A percentile compares a stretch with the other conserved stretches of the same genome.
phyloP scores from a whole-genome alignment of 1,139 yeast species.

The Geotrichum candidum region DNA sequence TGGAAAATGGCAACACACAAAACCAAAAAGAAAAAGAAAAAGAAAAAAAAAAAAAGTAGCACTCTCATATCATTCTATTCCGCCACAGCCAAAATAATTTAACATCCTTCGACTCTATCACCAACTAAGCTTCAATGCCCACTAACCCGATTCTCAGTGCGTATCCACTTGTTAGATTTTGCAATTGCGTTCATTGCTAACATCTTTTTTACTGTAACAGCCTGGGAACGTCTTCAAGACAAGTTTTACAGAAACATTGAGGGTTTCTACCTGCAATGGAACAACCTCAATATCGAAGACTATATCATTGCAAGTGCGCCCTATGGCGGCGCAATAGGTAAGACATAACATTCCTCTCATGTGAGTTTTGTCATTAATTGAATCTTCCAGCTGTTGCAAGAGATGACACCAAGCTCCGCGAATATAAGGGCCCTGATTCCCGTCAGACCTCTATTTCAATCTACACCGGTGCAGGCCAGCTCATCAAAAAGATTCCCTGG shows the following conservation, averaged over 20 bases:
- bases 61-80: background rate
- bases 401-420: slow-evolving; percentile 26
- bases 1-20: background rate
- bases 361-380: slow-evolving; percentile 19
- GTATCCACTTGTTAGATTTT: background rate
- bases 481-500: slow-evolving; percentile 45
- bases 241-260: slow-evolving; percentile 34
- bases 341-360: slow-evolving; percentile 30
- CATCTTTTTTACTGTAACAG: background rate
- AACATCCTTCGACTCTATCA: background rate
- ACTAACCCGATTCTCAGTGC: slow-evolving; percentile 18
- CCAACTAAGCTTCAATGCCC: slow-evolving; percentile 12
- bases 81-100: background rate
- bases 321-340: slow-evolving; percentile 40
- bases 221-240: slow-evolving; percentile 36
- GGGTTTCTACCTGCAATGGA: slow-evolving; percentile 36
- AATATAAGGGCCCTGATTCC: slow-evolving; percentile 27
- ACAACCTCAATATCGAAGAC: slow-evolving; percentile 29
- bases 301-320: slow-evolving; percentile 40
- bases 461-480: slow-evolving; percentile 49
- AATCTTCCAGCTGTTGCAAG: slow-evolving; percentile 20
- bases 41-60: background rate
- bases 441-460: slow-evolving; percentile 38
- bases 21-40: background rate
- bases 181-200: background rate